phyloP scores from a whole-genome alignment of 1,284 basidiomycete genomes.

The Porodaedalea pini region DNA sequence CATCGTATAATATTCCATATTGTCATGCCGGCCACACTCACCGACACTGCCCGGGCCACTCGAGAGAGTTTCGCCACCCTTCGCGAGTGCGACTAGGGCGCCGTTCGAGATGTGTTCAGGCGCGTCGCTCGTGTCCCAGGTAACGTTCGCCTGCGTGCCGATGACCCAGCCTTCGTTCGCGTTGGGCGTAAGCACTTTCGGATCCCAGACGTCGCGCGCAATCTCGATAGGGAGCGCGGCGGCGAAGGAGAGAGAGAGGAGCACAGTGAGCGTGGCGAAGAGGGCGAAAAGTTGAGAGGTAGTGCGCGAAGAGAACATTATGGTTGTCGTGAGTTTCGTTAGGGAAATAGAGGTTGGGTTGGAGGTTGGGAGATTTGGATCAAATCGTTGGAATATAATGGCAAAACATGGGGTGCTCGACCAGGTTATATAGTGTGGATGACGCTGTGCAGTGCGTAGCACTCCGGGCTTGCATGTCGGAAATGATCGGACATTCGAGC shows the following conservation, averaged over 20 bases:
- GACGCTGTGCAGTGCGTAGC: no score
- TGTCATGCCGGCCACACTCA: neutral
- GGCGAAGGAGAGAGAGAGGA: neutral
- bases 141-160: constrained; percentile 28
- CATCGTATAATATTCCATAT: neutral
- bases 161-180: constrained; percentile 27
- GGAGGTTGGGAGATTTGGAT: no score
- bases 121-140: constrained; percentile 28
- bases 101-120: constrained; percentile 28
- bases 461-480: no score
- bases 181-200: constrained; percentile 27
- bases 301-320: neutral
- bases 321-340: neutral
- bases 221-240: neutral
- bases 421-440: no score
- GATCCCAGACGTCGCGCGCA: constrained; percentile 27
- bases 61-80: constrained; percentile 18
- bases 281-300: neutral
- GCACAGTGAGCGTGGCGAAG: neutral
- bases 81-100: constrained; percentile 20
- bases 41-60: neutral
- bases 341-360: no score
- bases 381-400: no score
- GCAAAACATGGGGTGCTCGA: no score
- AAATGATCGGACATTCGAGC: no score